phyloP scores from a whole-genome alignment of 306 rosid genomes.

The Ormosia emarginata region DNA sequence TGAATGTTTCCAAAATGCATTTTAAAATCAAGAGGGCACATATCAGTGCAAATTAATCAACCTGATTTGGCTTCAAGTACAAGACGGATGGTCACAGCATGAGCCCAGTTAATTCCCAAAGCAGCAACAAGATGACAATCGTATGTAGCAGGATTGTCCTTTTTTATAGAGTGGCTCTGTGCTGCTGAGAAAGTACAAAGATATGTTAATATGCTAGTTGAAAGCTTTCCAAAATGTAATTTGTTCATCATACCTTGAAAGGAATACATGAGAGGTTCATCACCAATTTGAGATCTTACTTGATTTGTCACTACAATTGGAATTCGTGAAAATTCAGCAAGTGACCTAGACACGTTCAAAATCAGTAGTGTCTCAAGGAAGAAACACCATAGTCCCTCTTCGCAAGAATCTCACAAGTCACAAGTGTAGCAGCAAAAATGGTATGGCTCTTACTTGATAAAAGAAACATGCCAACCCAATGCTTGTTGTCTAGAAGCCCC shows the following conservation, averaged over 20 bases:
- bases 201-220: conserved; percentile 1
- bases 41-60: conserved; percentile 19
- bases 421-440: not conserved
- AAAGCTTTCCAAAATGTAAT: conserved; percentile 15
- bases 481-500: conserved; percentile 62
- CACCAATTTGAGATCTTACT: conserved; percentile 75
- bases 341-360: conserved; percentile 54
- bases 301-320: conserved; percentile 92
- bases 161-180: conserved; percentile 25
- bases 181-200: conserved; percentile 37
- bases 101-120: conserved; percentile 96
- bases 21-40: conserved; percentile 6
- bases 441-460: conserved; percentile 64
- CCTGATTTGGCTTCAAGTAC: conserved; percentile 90
- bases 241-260: conserved; percentile 70
- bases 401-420: conserved; percentile 12
- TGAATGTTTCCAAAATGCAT: not conserved
- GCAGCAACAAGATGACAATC: conserved; percentile 95
- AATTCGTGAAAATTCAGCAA: conserved; percentile 89
- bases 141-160: conserved; percentile 35
- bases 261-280: conserved; percentile 60
- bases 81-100: conserved; percentile 88
- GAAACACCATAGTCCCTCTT: conserved; percentile 9
- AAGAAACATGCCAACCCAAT: conserved; percentile 89
- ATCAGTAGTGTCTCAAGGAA: conserved; percentile 18